Conservation (phyloP, 352 stramenopile species). For the Phytophthora pinifolia region DNA sequence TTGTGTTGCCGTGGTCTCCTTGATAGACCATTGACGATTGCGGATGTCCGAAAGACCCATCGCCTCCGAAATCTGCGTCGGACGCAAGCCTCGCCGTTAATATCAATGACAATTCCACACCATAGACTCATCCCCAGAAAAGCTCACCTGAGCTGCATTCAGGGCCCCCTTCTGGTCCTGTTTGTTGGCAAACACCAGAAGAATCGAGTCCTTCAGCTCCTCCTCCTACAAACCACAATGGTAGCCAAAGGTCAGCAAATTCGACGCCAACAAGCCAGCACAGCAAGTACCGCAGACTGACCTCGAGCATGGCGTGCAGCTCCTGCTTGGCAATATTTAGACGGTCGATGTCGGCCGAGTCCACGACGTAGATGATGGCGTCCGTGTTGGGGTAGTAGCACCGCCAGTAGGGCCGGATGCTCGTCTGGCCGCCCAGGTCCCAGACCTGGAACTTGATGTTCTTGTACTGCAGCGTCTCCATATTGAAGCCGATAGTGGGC, state of each 20-base stretch:
- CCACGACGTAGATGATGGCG: slow-evolving; percentile 96
- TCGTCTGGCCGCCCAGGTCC: slow-evolving; percentile 99
- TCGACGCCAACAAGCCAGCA: not conserved
- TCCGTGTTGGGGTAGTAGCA: slow-evolving; percentile 99
- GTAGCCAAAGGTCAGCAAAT: not conserved
- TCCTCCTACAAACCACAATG: slow-evolving; percentile 86
- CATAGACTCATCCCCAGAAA: not conserved
- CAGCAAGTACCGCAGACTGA: slow-evolving; percentile 9
- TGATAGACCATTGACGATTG: slow-evolving; percentile 99
- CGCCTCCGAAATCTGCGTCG: slow-evolving; percentile 94
- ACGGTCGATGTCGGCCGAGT: slow-evolving; percentile 96
- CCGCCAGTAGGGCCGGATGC: slow-evolving; percentile 99
- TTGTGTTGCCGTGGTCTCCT: slow-evolving; percentile 98
- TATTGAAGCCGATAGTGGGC: slow-evolving; percentile 99
- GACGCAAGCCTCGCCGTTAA: not conserved
- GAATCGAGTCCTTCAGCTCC: slow-evolving; percentile 98
- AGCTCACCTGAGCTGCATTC: slow-evolving; percentile 78
- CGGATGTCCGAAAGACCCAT: slow-evolving; percentile 97
- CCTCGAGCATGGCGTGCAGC: slow-evolving; percentile 97
- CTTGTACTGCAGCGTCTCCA: slow-evolving; percentile 92
- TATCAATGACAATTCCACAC: not conserved
- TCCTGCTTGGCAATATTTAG: slow-evolving; percentile 98
- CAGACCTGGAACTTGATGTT: slow-evolving; percentile 99
- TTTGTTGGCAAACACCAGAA: slow-evolving; percentile 99
- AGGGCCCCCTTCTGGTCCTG: slow-evolving; percentile 97